Base-by-base conservation (phyloP, 176 grass and related monocot species). In the Saccharum officinarum region DNA sequence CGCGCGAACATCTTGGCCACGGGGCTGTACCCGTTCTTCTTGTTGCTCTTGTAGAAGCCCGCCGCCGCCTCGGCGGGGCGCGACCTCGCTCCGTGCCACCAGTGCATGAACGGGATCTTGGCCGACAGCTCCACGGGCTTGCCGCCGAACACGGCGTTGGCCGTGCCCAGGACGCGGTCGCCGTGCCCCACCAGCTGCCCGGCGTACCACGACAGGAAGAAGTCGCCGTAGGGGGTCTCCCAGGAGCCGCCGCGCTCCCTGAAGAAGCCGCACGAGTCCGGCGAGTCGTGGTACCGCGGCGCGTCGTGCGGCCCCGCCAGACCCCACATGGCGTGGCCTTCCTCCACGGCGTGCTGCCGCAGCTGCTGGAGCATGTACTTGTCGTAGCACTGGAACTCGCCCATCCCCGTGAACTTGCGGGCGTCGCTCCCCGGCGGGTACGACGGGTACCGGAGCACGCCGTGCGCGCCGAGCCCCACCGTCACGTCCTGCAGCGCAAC, bases 121-220 rank as follows among this genome's bases (percentile, higher is more conserved):
- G 89, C 96, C 3, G 96, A 98, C 15, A 95, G 76, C 46, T 87
- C 77, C 25, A 93, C 91, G 0, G 90, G 89, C 54, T 71, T 70
- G 80, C 39, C 86, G 72, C 72, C 68, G 71, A 98, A 93, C 22
- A 89, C 91, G 9, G 83, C 71, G 39, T 7, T 73, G 10, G 91
- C 95, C 16, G 76, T 40, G 26, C 82, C 86, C 3, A 98, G 93
- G 3, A 98, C 71, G 72, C 89, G 87, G 57, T 93, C 89, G 25
- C 93, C 96, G 42, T 98, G 96, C 46, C 76, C 78, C 0, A 98
- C 49, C 10, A 98, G 87, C 75, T 90, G 73, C 34, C 82, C 84
- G 33, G 93, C 77, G 93, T 98, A 98, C 95, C 95, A 98, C 1
- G 93, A 98, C 11, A 98, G 91, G 85, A 98, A 98, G 89, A 95